A percentile compares a stretch with the other conserved stretches of the same genome.
These are phyloP conservation scores for Ceratobasidium theobromae DNA, from an alignment of 1,284 basidiomycete genomes.

Conservation along the genomic window DNA sequence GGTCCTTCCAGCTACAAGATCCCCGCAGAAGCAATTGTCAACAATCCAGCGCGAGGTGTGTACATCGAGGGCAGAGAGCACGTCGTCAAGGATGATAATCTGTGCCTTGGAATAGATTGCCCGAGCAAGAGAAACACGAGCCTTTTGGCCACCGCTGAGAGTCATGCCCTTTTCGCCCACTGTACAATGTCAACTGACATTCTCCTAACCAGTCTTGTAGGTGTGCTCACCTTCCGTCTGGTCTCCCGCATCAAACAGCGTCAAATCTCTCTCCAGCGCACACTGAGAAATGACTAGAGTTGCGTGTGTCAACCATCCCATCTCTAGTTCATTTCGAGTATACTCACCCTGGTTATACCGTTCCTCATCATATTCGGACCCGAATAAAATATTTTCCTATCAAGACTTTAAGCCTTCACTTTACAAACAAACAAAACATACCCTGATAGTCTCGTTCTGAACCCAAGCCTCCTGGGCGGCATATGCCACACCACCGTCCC, in stretches of 20 bases:
- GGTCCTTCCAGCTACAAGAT: constrained; percentile 46
- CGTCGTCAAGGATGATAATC: constrained; percentile 55
- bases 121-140: constrained; percentile 77
- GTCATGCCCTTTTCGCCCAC: constrained; percentile 67
- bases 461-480: constrained; percentile 34
- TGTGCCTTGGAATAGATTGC: constrained; percentile 76
- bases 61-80: constrained; percentile 44
- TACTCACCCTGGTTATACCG: constrained; percentile 49
- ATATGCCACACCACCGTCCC: constrained; percentile 31
- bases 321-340: not conserved
- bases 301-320: not conserved
- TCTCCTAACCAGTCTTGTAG: not conserved
- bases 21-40: constrained; percentile 46
- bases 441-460: constrained; percentile 41
- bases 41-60: constrained; percentile 48
- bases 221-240: constrained; percentile 54
- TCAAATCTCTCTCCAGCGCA: constrained; percentile 47
- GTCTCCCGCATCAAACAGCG: constrained; percentile 61
- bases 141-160: constrained; percentile 65
- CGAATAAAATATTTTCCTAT: constrained; percentile 58
- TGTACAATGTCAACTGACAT: not conserved
- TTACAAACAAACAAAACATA: constrained; percentile 35
- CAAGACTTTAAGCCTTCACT: not conserved
- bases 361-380: constrained; percentile 51
- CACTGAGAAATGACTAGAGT: constrained; percentile 46